Evolutionary conservation across 805 yeast species (phyloP).

Genomic region (Ogataea zsoltii): DNA sequence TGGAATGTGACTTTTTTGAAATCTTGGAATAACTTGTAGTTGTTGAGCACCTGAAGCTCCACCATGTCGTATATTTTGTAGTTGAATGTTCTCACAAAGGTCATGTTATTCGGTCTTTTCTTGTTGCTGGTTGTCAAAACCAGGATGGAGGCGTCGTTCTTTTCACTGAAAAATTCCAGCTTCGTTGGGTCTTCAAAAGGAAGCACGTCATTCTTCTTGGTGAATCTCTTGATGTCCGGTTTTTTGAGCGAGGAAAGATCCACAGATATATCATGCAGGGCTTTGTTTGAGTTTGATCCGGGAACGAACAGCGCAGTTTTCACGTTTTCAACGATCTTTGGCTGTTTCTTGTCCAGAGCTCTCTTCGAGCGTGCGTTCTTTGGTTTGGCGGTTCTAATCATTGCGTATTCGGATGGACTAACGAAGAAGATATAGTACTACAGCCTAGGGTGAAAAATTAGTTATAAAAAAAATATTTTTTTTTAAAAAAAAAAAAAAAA

Average conservation of each 20-base stretch:
- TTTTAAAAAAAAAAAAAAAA: slow-evolving; percentile 5
- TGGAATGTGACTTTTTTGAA: slow-evolving; percentile 80
- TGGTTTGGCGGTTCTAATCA: slow-evolving; percentile 66
- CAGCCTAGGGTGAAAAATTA: slow-evolving; percentile 3
- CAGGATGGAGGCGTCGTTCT: slow-evolving; percentile 85
- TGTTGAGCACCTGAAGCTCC: slow-evolving; percentile 72
- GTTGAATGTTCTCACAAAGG: slow-evolving; percentile 87
- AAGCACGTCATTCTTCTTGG: slow-evolving; percentile 82
- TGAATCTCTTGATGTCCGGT: slow-evolving; percentile 84
- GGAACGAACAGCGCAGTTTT: slow-evolving; percentile 91
- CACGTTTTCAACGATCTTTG: slow-evolving; percentile 85
- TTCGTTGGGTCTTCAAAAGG: slow-evolving; percentile 90
- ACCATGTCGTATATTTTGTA: slow-evolving; percentile 91
- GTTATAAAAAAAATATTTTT: slow-evolving; percentile 10
- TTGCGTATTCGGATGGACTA: slow-evolving; percentile 8
- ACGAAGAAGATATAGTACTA: neutral
- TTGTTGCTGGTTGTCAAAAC: slow-evolving; percentile 80
- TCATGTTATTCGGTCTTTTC: slow-evolving; percentile 89
- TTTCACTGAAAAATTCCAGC: slow-evolving; percentile 90
- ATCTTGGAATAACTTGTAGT: slow-evolving; percentile 72
- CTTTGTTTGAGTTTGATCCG: slow-evolving; percentile 76
- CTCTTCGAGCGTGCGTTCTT: slow-evolving; percentile 95
- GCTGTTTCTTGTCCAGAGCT: slow-evolving; percentile 84
- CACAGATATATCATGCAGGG: slow-evolving; percentile 83
- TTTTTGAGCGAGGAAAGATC: slow-evolving; percentile 89